phyloP scores from a whole-genome alignment of 2,329 filamentous ascomycete genomes.

The Teratosphaeria nubilosa region DNA sequence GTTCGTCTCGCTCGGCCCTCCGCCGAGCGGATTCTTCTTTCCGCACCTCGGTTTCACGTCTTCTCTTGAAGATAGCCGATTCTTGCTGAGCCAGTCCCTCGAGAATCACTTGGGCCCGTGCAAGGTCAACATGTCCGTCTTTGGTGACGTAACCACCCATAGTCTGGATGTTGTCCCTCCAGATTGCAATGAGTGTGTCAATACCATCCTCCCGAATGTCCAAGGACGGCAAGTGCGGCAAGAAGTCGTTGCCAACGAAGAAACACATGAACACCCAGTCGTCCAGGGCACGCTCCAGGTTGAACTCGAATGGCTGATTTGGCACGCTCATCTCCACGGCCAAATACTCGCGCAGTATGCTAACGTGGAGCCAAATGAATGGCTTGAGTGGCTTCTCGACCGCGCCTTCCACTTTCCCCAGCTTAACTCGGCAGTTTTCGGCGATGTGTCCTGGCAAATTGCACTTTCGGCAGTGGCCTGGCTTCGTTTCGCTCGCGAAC shows the following conservation, averaged over 20 bases:
- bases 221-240: conserved; percentile 91
- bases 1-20: conserved; percentile 60
- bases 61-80: conserved; percentile 80
- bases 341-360: conserved; percentile 83
- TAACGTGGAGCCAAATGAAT: conserved; percentile 96
- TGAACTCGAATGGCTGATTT: conserved; percentile 74
- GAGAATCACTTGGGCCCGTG: conserved; percentile 77
- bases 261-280: conserved; percentile 99
- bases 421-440: conserved; percentile 73
- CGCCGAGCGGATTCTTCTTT: conserved; percentile 70
- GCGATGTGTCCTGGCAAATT: conserved; percentile 88
- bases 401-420: conserved; percentile 62
- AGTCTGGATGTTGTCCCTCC: conserved; percentile 78
- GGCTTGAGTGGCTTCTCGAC: conserved; percentile 83
- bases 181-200: conserved; percentile 90
- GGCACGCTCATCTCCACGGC: conserved; percentile 80
- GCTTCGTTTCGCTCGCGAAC: conserved; percentile 77
- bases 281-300: conserved; percentile 86
- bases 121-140: conserved; percentile 82
- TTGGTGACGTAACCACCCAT: conserved; percentile 97
- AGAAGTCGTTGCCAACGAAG: conserved; percentile 96
- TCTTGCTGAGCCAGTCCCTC: conserved; percentile 84
- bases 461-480: conserved; percentile 75
- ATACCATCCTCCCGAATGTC: conserved; percentile 97
- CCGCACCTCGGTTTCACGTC: conserved; percentile 77